A percentile compares a stretch with the other conserved stretches of the same genome.
Conservation (phyloP, 768 basidiomycete genomes). For the Sutorius australiensis region DNA sequence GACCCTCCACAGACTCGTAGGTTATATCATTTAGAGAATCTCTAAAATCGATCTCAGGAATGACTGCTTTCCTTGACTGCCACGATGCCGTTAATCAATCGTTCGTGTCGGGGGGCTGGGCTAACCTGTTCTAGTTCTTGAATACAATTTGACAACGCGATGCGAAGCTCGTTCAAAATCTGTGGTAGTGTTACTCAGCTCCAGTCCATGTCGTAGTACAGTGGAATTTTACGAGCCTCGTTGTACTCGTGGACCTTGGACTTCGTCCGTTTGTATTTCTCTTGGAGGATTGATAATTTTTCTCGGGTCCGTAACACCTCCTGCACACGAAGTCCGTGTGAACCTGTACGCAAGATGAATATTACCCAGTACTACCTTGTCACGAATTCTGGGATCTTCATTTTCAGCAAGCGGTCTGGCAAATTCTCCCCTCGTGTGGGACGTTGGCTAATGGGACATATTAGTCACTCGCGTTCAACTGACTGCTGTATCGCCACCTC, state of each 20-base stretch:
- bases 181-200: slow-evolving; percentile 5
- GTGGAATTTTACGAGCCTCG: slow-evolving; percentile 15
- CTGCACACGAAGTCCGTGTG: slow-evolving; percentile 7
- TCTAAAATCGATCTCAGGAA: slow-evolving; percentile 18
- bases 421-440: slow-evolving; percentile 9
- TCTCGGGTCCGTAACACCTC: slow-evolving; percentile 5
- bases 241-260: slow-evolving; percentile 10
- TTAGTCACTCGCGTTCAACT: slow-evolving; percentile 1
- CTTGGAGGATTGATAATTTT: slow-evolving; percentile 10
- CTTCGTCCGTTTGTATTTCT: slow-evolving; percentile 23
- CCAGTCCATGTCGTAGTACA: background rate
- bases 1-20: slow-evolving; percentile 13
- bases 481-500: slow-evolving; percentile 5
- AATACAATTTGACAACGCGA: slow-evolving; percentile 11
- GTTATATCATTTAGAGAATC: slow-evolving; percentile 1
- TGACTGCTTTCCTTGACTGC: slow-evolving; percentile 11
- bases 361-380: slow-evolving; percentile 9
- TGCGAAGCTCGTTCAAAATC: slow-evolving; percentile 19
- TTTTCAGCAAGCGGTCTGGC: slow-evolving; percentile 13
- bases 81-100: background rate
- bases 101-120: background rate
- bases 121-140: slow-evolving; percentile 23
- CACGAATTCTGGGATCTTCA: slow-evolving; percentile 10
- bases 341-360: background rate
- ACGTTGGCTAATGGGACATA: slow-evolving; percentile 4